phyloP scores from a whole-genome alignment of 2,329 filamentous ascomycete genomes.

The Sclerotinia spermophila region DNA sequence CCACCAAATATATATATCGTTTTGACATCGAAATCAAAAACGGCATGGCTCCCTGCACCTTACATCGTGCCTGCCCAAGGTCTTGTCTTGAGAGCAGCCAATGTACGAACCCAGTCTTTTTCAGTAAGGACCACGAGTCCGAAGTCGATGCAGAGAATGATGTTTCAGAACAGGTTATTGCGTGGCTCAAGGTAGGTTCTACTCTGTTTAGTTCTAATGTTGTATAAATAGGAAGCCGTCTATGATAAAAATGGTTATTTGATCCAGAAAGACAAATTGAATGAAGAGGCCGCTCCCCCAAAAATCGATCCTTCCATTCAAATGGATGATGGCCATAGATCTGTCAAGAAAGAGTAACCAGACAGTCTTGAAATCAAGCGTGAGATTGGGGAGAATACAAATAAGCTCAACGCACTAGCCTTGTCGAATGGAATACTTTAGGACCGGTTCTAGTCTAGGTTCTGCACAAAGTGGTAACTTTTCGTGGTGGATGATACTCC shows the following conservation, averaged over 20 bases:
- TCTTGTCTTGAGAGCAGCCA: no score
- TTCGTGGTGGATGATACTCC: background rate
- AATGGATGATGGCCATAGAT: background rate
- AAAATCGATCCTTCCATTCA: background rate
- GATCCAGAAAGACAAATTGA: no score
- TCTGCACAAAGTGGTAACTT: background rate
- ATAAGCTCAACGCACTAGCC: background rate
- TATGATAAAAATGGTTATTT: background rate
- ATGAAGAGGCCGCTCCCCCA: no score
- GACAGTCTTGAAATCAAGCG: background rate
- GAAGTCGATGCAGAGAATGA: background rate
- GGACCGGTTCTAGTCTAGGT: background rate
- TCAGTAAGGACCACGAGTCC: background rate
- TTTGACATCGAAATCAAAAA: no score
- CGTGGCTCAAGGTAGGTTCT: background rate
- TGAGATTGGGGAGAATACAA: background rate
- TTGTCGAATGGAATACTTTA: background rate
- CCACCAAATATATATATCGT: no score
- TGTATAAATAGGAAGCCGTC: background rate
- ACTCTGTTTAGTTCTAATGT: accelerated
- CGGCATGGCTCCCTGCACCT: no score
- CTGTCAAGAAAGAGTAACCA: background rate
- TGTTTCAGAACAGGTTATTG: background rate
- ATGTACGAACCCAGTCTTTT: no score
- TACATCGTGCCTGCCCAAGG: no score